Conservation (phyloP, 139 green algal genomes). For the Closterium sp. region DNA sequence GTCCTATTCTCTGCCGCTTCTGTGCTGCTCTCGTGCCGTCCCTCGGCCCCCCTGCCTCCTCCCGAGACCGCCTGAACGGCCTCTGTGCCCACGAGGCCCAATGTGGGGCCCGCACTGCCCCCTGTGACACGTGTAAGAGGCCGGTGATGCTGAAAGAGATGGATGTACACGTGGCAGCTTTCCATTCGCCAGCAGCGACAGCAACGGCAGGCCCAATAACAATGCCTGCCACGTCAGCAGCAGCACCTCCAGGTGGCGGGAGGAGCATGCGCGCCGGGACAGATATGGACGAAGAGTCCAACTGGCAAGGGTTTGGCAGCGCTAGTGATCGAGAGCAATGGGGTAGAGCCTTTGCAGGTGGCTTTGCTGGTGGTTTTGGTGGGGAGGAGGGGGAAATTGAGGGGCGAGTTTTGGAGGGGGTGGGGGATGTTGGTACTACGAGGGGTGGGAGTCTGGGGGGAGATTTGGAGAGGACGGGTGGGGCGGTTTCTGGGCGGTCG, state of each 20-base stretch:
- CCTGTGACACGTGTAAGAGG: conserved; percentile 33
- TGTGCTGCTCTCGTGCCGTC: conserved; percentile 35
- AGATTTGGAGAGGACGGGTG: neutral
- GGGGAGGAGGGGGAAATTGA: neutral
- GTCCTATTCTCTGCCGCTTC: conserved; percentile 34
- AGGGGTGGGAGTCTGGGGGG: neutral
- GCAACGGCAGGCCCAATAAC: neutral
- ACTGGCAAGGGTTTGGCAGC: too few species aligned
- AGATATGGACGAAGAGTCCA: conserved; percentile 16
- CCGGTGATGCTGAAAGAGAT: conserved; percentile 48
- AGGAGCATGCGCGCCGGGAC: neutral
- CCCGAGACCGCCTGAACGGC: neutral
- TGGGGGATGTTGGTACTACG: neutral
- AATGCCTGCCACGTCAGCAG: conserved; percentile 5
- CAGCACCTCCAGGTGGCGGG: neutral
- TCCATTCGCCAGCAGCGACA: conserved; percentile 30
- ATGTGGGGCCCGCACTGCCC: conserved; percentile 34
- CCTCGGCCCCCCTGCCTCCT: neutral
- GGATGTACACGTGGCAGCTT: conserved; percentile 26
- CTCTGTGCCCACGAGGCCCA: conserved; percentile 33
- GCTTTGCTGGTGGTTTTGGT: neutral
- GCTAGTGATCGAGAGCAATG: too few species aligned
- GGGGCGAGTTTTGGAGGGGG: neutral
- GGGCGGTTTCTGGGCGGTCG: neutral
- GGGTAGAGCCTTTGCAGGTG: neutral